Conservation (phyloP, 2,329 filamentous ascomycete species). For the Arthroderma sp. region DNA sequence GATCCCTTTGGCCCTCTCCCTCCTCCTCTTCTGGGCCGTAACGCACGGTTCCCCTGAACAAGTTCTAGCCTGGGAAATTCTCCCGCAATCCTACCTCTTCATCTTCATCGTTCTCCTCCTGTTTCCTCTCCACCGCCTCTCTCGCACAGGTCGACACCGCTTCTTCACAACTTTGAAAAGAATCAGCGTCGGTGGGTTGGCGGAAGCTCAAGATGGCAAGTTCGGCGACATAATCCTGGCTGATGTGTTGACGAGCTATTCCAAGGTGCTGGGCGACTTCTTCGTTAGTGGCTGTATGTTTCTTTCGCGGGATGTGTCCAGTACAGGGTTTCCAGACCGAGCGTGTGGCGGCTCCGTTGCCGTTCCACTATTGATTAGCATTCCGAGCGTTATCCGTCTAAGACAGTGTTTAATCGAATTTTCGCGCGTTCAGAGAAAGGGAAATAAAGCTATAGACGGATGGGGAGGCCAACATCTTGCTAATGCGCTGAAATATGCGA, state of each 20-base stretch:
- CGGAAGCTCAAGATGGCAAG: slow-evolving; percentile 74
- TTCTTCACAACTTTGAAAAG: slow-evolving; percentile 65
- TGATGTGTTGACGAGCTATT: slow-evolving; percentile 88
- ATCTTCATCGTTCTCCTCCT: slow-evolving; percentile 59
- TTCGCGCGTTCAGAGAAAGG: slow-evolving; percentile 49
- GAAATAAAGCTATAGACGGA: slow-evolving; percentile 35
- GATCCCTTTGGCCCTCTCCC: slow-evolving; percentile 54
- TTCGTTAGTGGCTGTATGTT: slow-evolving; percentile 91
- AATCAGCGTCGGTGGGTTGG: slow-evolving; percentile 71
- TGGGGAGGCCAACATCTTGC: slow-evolving; percentile 80
- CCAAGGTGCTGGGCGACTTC: slow-evolving; percentile 79
- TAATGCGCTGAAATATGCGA: slow-evolving; percentile 92
- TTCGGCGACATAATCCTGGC: slow-evolving; percentile 90
- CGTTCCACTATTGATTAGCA: slow-evolving; percentile 70
- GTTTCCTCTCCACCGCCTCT: slow-evolving; percentile 55
- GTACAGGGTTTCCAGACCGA: slow-evolving; percentile 69
- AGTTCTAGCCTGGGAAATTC: slow-evolving; percentile 66
- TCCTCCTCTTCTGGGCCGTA: slow-evolving; percentile 70
- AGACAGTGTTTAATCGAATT: slow-evolving; percentile 89
- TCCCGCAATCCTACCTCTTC: slow-evolving; percentile 73
- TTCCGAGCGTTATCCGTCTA: slow-evolving; percentile 75
- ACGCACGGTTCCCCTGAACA: slow-evolving; percentile 57
- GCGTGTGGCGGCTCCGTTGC: slow-evolving; percentile 65
- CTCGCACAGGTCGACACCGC: slow-evolving; percentile 57
- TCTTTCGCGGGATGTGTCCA: slow-evolving; percentile 54